A percentile compares a stretch with the other conserved stretches of the same genome.
These are phyloP conservation scores for Tylopilus sp. DNA, from an alignment of 1,284 basidiomycete species.

Conservation along the genomic window DNA sequence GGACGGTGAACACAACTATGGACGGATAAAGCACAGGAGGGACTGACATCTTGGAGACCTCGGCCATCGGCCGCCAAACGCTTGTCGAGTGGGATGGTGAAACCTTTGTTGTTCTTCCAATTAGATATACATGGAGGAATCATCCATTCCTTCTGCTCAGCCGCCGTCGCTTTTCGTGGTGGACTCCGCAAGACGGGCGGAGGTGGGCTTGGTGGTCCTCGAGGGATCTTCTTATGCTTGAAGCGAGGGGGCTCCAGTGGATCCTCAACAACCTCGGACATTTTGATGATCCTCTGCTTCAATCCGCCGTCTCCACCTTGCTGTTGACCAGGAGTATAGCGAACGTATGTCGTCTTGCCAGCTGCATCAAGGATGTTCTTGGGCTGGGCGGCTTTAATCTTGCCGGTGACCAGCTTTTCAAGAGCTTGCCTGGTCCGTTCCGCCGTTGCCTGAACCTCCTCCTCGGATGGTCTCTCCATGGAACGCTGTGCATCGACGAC, in stretches of 20 bases:
- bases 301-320: conserved; percentile 59
- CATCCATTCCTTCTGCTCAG: conserved; percentile 99
- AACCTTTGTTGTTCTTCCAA: conserved; percentile 99
- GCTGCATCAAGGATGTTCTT: conserved; percentile 78
- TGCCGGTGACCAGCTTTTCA: conserved; percentile 89
- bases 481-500: conserved; percentile 65
- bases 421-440: conserved; percentile 88
- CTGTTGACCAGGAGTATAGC: conserved; percentile 93
- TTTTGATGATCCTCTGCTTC: conserved; percentile 97
- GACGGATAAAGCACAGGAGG: not conserved
- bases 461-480: conserved; percentile 91
- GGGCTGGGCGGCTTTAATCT: conserved; percentile 95
- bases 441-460: conserved; percentile 81
- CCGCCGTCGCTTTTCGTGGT: conserved; percentile 90
- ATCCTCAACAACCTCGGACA: conserved; percentile 96
- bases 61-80: conserved; percentile 96
- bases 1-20: conserved; percentile 6
- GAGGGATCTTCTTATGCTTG: conserved; percentile 97
- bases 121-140: conserved; percentile 99
- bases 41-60: conserved; percentile 92
- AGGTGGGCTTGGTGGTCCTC: conserved; percentile 92
- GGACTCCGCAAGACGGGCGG: conserved; percentile 96
- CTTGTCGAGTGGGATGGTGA: conserved; percentile 98
- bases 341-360: conserved; percentile 82
- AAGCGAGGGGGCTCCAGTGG: conserved; percentile 95